Conservation (phyloP, 805 yeast species). For the Teunomyces kruisii region DNA sequence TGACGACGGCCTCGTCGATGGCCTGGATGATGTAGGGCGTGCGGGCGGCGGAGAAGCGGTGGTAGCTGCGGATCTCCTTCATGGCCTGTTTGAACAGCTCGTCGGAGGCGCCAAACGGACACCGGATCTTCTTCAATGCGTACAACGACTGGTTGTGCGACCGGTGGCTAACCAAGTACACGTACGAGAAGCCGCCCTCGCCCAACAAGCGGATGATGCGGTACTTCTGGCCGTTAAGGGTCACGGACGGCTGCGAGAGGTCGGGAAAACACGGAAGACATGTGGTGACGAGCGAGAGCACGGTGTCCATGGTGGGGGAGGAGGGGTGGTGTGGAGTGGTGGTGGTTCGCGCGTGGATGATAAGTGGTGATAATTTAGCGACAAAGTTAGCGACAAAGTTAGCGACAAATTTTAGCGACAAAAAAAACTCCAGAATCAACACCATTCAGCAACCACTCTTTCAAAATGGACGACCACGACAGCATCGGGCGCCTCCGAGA, state of each 20-base stretch:
- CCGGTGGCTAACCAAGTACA: conserved; percentile 64
- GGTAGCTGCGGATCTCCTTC: conserved; percentile 75
- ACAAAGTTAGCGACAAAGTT: no score
- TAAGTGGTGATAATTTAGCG: not conserved
- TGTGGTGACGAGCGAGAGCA: conserved; percentile 18
- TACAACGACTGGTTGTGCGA: conserved; percentile 47
- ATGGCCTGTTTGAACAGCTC: conserved; percentile 60
- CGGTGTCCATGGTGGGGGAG: conserved; percentile 17
- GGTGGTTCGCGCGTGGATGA: not conserved
- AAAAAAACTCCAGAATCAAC: no score
- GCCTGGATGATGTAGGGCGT: conserved; percentile 67
- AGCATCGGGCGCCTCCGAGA: conserved; percentile 21
- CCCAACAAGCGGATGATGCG: conserved; percentile 72
- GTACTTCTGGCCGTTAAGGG: conserved; percentile 62
- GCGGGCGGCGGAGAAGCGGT: conserved; percentile 54
- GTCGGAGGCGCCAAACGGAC: conserved; percentile 82
- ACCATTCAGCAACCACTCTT: no score
- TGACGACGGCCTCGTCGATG: conserved; percentile 68
- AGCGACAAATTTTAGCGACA: conserved; percentile 1
- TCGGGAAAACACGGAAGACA: conserved; percentile 50
- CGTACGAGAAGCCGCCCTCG: conserved; percentile 89
- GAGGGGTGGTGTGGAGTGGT: not conserved
- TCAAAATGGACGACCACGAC: conserved; percentile 11
- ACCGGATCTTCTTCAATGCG: conserved; percentile 83
- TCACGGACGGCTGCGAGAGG: conserved; percentile 51